Conservation (phyloP, 257 asterid species). For the Petrea volubilis region DNA sequence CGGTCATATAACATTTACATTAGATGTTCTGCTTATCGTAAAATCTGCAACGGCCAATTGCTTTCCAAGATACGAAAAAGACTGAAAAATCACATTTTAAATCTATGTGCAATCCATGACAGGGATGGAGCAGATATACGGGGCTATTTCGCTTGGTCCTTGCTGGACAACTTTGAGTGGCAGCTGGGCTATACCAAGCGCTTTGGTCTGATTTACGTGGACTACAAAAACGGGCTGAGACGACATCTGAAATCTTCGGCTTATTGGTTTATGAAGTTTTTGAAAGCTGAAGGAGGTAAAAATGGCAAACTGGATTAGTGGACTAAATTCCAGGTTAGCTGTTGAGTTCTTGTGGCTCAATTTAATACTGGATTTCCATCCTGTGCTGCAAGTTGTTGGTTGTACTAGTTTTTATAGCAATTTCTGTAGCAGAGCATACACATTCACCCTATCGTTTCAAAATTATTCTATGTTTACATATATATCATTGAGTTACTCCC, state of each 20-base stretch:
- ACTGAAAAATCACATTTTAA: not conserved
- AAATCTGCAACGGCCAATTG: too few relatives aligned
- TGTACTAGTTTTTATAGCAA: too few relatives aligned
- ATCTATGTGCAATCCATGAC: constrained; percentile 19
- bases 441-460: too few relatives aligned
- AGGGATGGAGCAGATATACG: constrained; percentile 76
- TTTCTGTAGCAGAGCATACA: too few relatives aligned
- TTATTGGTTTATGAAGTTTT: constrained; percentile 49
- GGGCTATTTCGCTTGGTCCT: constrained; percentile 76
- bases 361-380: too few relatives aligned
- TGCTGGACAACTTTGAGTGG: constrained; percentile 86
- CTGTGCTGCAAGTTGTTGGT: too few relatives aligned
- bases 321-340: not conserved
- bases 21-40: too few relatives aligned
- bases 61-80: too few relatives aligned
- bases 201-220: constrained; percentile 61
- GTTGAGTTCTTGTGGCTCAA: not conserved
- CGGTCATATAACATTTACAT: too few relatives aligned
- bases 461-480: too few relatives aligned
- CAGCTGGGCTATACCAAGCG: constrained; percentile 50
- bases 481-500: too few relatives aligned
- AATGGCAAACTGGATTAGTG: constrained; percentile 35
- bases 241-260: constrained; percentile 56
- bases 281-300: constrained; percentile 33
- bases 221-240: constrained; percentile 38